Evolutionary conservation across 306 rosid genomes (phyloP), one percentile per base, ranked within the genome.

Genomic region (Rosa chinensis): DNA sequence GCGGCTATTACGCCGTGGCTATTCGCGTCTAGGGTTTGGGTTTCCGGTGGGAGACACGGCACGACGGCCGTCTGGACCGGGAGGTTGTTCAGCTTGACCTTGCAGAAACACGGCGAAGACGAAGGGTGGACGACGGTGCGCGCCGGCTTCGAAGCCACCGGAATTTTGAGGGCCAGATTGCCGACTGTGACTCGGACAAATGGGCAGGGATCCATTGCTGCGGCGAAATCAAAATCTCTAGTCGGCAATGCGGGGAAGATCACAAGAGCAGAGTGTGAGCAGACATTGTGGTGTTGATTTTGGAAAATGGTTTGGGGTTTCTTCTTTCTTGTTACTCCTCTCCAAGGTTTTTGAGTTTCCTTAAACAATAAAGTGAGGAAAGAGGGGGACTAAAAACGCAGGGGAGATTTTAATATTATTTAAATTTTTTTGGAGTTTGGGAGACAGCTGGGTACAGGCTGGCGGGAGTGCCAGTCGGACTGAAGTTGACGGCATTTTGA

Each of bases 131-230:
- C 91, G 10, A 89, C 81, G 47, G 96, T 89, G 32, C 88, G 90
- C 7, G 97, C 89, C 0, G 97, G 87, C n/a, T 89, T 93, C 0
- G 96, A 87, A 9, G 97, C 98, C 2, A 89, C 89, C 6, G 93
- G 98, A 52, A 93, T 75, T 78, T 93, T 90, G 28, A 93, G 88
- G 2, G 97, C 97, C 28, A 93, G 87, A 80, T 89, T 89, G 3
- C 86, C 87, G 0, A 93, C 91, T 20, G 90, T 89, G 68, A 93
- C 80, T 1, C 94, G 84, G 12, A 89, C 90, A 42, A 93, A 93
- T 44, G 91, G 92, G 77, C 96, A 93, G 0, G 97, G 97, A 90
- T 93, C 97, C 97, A 93, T 93, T 20, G 72, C 2, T 18, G 28
- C 32, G 5, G n/a, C 23, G 39, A 39, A 66, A 17, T 17, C 25